Percentiles rank a stretch among this genome's conserved stretches.
These are phyloP conservation scores for Hondaea fermentalgiana DNA, from an alignment of 108 stramenopile genomes.

Conservation along the genomic window DNA sequence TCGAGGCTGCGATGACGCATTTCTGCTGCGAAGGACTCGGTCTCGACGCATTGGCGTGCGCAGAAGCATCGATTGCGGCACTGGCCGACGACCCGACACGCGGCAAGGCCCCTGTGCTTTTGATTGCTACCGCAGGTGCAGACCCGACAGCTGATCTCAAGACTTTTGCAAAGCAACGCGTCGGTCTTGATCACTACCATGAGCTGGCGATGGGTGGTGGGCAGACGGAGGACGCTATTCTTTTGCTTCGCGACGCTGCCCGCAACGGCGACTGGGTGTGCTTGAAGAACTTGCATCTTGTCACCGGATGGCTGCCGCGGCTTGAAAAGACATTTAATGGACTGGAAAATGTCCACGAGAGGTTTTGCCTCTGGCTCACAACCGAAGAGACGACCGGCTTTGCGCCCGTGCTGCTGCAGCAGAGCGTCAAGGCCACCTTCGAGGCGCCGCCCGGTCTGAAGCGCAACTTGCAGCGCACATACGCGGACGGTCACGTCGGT, in stretches of 20 bases:
- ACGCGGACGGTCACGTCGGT: conserved; percentile 21
- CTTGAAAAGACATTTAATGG: conserved; percentile 33
- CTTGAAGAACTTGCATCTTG: conserved; percentile 58
- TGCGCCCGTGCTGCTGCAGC: conserved; percentile 49
- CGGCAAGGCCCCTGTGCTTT: conserved; percentile 25
- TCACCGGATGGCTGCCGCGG: conserved; percentile 44
- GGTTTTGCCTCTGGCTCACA: conserved; percentile 55
- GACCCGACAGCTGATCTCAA: conserved; percentile 52
- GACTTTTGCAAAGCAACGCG: conserved; percentile 29
- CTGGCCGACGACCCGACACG: neutral
- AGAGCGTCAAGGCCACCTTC: conserved; percentile 54
- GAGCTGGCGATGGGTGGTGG: conserved; percentile 60
- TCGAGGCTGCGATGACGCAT: conserved; percentile 36
- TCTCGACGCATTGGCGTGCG: conserved; percentile 25
- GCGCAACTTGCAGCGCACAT: conserved; percentile 51
- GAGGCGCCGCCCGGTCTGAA: conserved; percentile 58
- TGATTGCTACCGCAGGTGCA: conserved; percentile 53
- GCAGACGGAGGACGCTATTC: conserved; percentile 45
- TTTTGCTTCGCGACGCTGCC: conserved; percentile 30
- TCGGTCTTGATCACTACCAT: conserved; percentile 31
- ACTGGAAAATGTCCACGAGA: conserved; percentile 24
- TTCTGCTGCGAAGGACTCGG: conserved; percentile 39
- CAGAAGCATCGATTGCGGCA: conserved; percentile 10
- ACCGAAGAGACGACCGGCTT: conserved; percentile 48
- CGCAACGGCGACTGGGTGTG: conserved; percentile 49